These are phyloP conservation scores for Nakazawaea pomicola DNA, from an alignment of 805 yeast species.

Conservation along the genomic window DNA sequence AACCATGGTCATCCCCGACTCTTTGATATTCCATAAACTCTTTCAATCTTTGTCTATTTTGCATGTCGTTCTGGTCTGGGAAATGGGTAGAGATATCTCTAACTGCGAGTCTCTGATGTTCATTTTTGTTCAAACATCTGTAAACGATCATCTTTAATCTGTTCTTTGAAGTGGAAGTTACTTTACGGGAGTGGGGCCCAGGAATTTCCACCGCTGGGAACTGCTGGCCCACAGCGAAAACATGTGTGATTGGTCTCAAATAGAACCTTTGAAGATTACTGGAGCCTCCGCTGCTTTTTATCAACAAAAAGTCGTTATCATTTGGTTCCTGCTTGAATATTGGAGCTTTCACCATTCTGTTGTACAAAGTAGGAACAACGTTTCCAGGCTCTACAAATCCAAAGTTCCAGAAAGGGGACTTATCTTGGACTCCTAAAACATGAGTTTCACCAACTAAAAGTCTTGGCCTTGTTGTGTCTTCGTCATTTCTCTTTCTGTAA, in stretches of 20 bases:
- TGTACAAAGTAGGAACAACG: constrained; percentile 89
- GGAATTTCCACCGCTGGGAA: constrained; percentile 94
- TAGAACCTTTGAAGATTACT: constrained; percentile 56
- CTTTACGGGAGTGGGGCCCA: constrained; percentile 95
- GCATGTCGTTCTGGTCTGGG: constrained; percentile 97
- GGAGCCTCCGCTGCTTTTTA: constrained; percentile 81
- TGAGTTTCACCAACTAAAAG: constrained; percentile 90
- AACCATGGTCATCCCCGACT: constrained; percentile 90
- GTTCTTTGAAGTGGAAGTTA: constrained; percentile 87
- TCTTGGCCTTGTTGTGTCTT: constrained; percentile 84
- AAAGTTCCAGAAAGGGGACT: constrained; percentile 97
- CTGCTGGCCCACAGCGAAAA: constrained; percentile 87
- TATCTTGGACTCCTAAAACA: constrained; percentile 92
- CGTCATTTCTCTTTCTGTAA: constrained; percentile 77
- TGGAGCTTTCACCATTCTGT: constrained; percentile 90
- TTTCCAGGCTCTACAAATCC: constrained; percentile 95
- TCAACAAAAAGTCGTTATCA: constrained; percentile 74
- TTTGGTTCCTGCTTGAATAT: constrained; percentile 79
- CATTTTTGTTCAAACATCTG: constrained; percentile 73
- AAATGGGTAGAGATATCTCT: constrained; percentile 87
- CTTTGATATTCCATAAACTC: constrained; percentile 98
- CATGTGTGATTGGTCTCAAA: constrained; percentile 60
- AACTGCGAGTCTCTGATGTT: constrained; percentile 70
- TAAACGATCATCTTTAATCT: constrained; percentile 91
- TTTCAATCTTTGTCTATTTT: constrained; percentile 88